Conservation (phyloP, 2,329 filamentous ascomycete species). For the Cladophialophora exuberans region DNA sequence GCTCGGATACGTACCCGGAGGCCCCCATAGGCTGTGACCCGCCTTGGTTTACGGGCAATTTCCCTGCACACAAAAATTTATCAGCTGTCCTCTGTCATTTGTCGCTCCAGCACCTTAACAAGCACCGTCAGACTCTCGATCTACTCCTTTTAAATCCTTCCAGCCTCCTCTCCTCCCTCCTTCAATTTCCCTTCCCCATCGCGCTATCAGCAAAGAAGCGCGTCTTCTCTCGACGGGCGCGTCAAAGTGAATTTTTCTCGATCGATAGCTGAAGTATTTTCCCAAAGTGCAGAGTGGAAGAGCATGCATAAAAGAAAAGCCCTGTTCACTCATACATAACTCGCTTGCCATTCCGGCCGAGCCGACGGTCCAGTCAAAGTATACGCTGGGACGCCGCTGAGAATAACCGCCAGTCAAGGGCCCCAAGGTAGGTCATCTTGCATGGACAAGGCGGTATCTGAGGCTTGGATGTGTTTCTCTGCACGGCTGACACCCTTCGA, state of each 20-base stretch:
- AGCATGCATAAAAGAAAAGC: neutral
- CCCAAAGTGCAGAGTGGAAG: neutral
- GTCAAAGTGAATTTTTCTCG: neutral
- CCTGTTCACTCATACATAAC: neutral
- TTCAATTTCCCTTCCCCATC: conserved; percentile 9
- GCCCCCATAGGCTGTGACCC: no score
- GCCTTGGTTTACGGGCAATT: conserved; percentile 3
- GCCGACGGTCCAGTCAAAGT: conserved; percentile 6
- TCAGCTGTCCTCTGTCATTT: no score
- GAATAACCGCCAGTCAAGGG: conserved; percentile 11
- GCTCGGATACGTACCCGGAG: neutral
- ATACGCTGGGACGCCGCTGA: conserved; percentile 3
- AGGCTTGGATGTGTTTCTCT: conserved; percentile 3
- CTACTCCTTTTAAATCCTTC: neutral
- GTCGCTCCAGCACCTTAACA: neutral
- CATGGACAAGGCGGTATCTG: neutral
- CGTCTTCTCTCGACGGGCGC: neutral
- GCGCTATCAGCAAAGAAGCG: neutral
- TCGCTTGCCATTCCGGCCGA: conserved; percentile 4
- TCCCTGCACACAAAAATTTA: neutral
- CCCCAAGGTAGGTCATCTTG: conserved; percentile 6
- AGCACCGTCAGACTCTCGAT: conserved; percentile 5
- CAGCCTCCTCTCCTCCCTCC: neutral
- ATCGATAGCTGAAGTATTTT: neutral
- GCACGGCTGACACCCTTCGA: neutral